Evolutionary conservation across 192 early-diverging fungal species (phyloP), one percentile per base, ranked within the genome.

Genomic region (Coemansia biformis): DNA sequence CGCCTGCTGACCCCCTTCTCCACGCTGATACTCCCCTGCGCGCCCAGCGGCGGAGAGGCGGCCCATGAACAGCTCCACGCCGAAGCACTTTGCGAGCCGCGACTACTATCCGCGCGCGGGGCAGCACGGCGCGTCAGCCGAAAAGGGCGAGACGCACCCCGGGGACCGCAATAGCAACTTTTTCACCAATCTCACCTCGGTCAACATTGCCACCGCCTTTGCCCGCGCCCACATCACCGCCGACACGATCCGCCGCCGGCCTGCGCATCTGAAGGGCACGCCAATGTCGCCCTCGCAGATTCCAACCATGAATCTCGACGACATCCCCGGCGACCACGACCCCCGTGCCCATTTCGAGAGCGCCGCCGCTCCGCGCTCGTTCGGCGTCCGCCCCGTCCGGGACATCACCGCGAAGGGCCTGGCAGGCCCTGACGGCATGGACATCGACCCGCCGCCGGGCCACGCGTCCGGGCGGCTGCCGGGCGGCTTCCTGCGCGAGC

Each of bases 131-230:
- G 49, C 57, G 43, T 64, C 68, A 12, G 40, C 68, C 9, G 61
- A 72, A 38, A 72, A 64, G 54, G 48, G 54, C 23, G 60, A 60
- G 46, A 51, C 36, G 16, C 37, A 31, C 22, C 37, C 51, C 30
- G 53, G 51, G 21, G 38, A 53, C 40, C 0, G 39, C 46, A 16
- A 58, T 47, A n/a, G 10, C 39, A 1, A 57, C 41, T 30, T 59
- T 52, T 61, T 65, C 44, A 61, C 69, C 22, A 65, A 73, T 51
- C 57, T 54, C 40, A 75, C 71, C 22, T 75, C 71, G 10, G 71
- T 75, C 21, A 75, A 75, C 49, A 75, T 75, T 44, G 71, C 71
- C 50, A 67, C 71, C 4, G 71, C 71, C n/a, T 75, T 75, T 55
- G 64, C 63, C 5, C 71, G 59, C 51, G 71, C 71, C 0, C 51